phyloP scores from a whole-genome alignment of 2,329 filamentous ascomycete genomes.

The Alternaria metachromatica region DNA sequence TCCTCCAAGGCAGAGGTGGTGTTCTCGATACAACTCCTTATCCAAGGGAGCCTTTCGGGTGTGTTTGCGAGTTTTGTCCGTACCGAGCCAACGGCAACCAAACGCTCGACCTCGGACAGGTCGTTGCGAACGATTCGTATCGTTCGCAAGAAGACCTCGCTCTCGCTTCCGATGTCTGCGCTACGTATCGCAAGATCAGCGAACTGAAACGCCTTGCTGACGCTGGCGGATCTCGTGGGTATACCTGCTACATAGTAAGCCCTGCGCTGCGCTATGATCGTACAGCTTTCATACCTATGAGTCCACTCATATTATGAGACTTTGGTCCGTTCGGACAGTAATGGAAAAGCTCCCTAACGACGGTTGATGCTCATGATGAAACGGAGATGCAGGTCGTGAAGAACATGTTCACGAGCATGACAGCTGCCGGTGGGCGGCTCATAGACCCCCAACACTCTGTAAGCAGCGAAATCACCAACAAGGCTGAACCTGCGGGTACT shows the following conservation, averaged over 20 bases:
- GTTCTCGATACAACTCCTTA: conserved; percentile 23
- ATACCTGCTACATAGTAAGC: neutral
- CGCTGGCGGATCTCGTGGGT: conserved; percentile 11
- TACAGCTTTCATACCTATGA: neutral
- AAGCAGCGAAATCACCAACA: neutral
- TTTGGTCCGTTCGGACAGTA: neutral
- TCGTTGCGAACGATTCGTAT: conserved; percentile 33
- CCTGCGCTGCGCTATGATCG: neutral
- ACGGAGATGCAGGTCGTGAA: neutral
- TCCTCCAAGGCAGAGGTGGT: conserved; percentile 29
- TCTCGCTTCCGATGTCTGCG: conserved; percentile 31
- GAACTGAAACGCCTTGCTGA: conserved; percentile 33
- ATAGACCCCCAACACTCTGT: conserved; percentile 2
- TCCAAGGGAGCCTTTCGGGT: conserved; percentile 29
- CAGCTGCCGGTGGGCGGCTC: neutral
- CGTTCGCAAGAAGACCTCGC: conserved; percentile 32
- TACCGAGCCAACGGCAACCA: conserved; percentile 18
- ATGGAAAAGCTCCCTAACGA: neutral
- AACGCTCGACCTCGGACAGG: conserved; percentile 28
- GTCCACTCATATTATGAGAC: neutral
- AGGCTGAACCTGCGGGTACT: conserved; percentile 1
- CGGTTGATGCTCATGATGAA: neutral
- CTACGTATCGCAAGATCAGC: conserved; percentile 30
- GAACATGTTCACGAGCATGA: neutral
- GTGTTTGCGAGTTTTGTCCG: conserved; percentile 15